Evolutionary conservation across 805 yeast species (phyloP), one percentile per base, ranked within the genome.

Genomic region (Saturnispora kantuleensis): DNA sequence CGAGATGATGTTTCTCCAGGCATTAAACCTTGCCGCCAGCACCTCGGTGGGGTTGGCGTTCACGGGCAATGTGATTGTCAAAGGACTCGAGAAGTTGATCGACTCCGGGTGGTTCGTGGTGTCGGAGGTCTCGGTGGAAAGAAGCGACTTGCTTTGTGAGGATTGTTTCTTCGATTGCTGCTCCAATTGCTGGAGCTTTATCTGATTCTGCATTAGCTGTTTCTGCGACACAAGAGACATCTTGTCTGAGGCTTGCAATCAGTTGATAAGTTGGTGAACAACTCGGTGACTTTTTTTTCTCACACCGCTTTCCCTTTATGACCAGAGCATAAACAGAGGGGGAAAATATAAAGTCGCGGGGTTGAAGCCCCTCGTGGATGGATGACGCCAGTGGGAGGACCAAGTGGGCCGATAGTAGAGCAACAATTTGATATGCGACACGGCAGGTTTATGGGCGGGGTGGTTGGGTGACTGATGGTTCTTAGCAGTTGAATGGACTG

Each of bases 41-140:
- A 84, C 76, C 47, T 89, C 97, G 1, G 97, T 88, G 10, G 97
- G 97, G 52, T 77, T 77, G 3, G 83, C 77, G 36, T 66, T 62
- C 7, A 76, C 69, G 5, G 88, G 88, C 34, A 81, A 66, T 31
- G 66, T 58, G 8, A 73, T 64, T 1, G 62, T 56, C 26, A 74
- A 57, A 1, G 81, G 81, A 41, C 74, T 73, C 10, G 73, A 56
- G 10, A 74, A 43, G 12, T 38, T 44, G 72, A 49, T 70, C 55
- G 38, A 71, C 67, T 43, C 30, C 6, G 43, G 62, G 2, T 70
- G 62, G 45, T 65, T 45, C 67, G 55, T 46, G 69, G 75, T 30
- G 65, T 66, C 46, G 65, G 59, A 33, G 7, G 44, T 37, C 10
- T 38, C 34, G 5, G 49, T 38, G 9, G 52, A 50, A 15, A 42